These are phyloP conservation scores for Tulasnella sp. DNA, from an alignment of 768 basidiomycete genomes.

Conservation along the genomic window DNA sequence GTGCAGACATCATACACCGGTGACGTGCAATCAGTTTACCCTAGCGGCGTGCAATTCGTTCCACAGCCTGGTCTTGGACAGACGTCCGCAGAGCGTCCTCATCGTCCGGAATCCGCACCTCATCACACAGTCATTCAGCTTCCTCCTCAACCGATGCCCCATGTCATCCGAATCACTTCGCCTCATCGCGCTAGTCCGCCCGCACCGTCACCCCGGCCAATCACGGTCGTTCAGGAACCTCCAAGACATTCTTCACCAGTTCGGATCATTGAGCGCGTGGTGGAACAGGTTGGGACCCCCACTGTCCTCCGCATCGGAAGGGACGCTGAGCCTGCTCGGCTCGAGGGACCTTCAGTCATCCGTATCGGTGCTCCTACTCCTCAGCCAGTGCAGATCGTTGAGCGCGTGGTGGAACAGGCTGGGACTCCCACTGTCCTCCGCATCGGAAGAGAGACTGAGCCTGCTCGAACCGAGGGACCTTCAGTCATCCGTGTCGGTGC, in stretches of 20 bases:
- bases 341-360: constrained; percentile 1
- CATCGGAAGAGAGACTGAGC: background rate
- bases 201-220: background rate
- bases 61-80: background rate
- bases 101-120: background rate
- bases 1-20: background rate
- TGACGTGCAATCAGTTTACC: background rate
- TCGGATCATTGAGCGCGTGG: background rate
- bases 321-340: background rate
- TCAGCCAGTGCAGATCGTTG: background rate
- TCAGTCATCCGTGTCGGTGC: constrained; percentile 14
- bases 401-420: background rate
- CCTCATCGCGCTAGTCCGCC: background rate
- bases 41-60: background rate
- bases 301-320: background rate
- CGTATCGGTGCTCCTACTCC: constrained; percentile 6
- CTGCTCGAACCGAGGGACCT: background rate
- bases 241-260: background rate
- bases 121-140: constrained; percentile 6
- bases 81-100: background rate
- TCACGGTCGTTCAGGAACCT: background rate
- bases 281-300: background rate
- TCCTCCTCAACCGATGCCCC: background rate
- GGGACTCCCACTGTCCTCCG: background rate
- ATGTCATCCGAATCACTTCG: constrained; percentile 11